These are phyloP conservation scores for Curvularia lunata DNA, from an alignment of 2,329 filamentous ascomycete genomes.

Conservation along the genomic window DNA sequence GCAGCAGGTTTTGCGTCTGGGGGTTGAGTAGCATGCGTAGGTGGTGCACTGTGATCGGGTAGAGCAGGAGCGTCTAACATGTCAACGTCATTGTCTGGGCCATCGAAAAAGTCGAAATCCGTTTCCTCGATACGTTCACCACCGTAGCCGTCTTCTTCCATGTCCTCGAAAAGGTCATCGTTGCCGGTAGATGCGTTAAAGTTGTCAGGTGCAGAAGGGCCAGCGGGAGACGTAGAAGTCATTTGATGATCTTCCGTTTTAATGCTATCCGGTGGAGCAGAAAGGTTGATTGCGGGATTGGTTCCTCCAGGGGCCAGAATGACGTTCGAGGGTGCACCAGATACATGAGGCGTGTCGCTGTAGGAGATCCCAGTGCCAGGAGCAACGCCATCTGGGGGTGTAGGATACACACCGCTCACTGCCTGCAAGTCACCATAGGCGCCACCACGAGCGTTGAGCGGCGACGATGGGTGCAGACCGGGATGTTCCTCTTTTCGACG, in stretches of 20 bases:
- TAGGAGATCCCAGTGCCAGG: constrained; percentile 39
- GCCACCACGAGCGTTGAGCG: constrained; percentile 44
- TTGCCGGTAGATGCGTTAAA: constrained; percentile 34
- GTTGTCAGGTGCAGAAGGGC: constrained; percentile 30
- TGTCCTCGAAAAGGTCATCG: constrained; percentile 69
- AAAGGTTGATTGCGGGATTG: constrained; percentile 44
- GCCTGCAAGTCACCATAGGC: constrained; percentile 47
- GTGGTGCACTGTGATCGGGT: constrained; percentile 23
- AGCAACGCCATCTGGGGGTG: constrained; percentile 48
- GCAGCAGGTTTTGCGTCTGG: background rate
- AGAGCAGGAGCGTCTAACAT: constrained; percentile 39
- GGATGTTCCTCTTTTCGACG: constrained; percentile 40
- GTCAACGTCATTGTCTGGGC: constrained; percentile 55
- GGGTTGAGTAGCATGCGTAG: constrained; percentile 4
- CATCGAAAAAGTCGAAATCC: constrained; percentile 85
- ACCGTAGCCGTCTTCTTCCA: constrained; percentile 73
- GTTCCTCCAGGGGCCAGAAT: constrained; percentile 39
- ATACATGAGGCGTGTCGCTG: constrained; percentile 39
- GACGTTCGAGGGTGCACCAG: constrained; percentile 33
- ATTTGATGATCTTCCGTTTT: constrained; percentile 28
- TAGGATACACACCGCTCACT: constrained; percentile 50
- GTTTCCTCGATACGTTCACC: constrained; percentile 79
- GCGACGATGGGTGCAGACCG: constrained; percentile 45
- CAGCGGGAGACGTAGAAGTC: constrained; percentile 32
- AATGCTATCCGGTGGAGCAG: constrained; percentile 34